phyloP scores from a whole-genome alignment of 805 yeast genomes.

The Yarrowia bubula region DNA sequence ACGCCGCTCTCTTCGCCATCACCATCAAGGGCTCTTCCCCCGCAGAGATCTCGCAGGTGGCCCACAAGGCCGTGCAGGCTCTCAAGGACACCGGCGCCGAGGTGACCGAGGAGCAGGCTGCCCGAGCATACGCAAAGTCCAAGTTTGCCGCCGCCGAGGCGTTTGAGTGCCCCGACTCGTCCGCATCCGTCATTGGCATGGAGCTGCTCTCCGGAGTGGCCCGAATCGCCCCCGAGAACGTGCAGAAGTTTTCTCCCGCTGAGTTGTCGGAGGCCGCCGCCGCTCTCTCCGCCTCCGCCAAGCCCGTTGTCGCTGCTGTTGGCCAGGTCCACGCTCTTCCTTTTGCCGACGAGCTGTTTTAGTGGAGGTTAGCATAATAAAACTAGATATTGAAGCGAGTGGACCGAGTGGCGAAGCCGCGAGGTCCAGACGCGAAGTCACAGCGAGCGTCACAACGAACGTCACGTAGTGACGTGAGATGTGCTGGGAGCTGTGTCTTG shows the following conservation, averaged over 20 bases:
- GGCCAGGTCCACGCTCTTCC: conserved; percentile 89
- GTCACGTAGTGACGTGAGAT: background rate
- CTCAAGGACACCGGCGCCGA: conserved; percentile 37
- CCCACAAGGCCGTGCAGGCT: conserved; percentile 45
- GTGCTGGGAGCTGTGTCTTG: background rate
- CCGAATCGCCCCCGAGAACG: conserved; percentile 37
- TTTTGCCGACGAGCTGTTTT: conserved; percentile 81
- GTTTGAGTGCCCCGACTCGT: conserved; percentile 38
- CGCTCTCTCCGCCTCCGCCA: conserved; percentile 43
- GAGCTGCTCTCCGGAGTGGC: conserved; percentile 44
- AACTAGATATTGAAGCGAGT: conserved; percentile 18
- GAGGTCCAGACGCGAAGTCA: background rate
- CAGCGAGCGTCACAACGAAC: too few species aligned
- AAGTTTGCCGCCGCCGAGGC: conserved; percentile 56
- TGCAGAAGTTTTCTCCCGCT: conserved; percentile 35
- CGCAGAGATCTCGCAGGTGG: conserved; percentile 55
- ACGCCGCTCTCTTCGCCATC: conserved; percentile 77
- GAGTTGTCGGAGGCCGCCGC: conserved; percentile 32
- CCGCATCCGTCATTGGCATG: conserved; percentile 43
- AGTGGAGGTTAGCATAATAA: conserved; percentile 28
- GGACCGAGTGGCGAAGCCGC: background rate
- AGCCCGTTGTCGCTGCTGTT: conserved; percentile 81
- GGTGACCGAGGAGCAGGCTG: conserved; percentile 41
- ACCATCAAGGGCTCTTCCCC: conserved; percentile 61
- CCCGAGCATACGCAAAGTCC: conserved; percentile 55